phyloP scores from a whole-genome alignment of 2,329 filamentous ascomycete genomes.

The Curvularia sp. region DNA sequence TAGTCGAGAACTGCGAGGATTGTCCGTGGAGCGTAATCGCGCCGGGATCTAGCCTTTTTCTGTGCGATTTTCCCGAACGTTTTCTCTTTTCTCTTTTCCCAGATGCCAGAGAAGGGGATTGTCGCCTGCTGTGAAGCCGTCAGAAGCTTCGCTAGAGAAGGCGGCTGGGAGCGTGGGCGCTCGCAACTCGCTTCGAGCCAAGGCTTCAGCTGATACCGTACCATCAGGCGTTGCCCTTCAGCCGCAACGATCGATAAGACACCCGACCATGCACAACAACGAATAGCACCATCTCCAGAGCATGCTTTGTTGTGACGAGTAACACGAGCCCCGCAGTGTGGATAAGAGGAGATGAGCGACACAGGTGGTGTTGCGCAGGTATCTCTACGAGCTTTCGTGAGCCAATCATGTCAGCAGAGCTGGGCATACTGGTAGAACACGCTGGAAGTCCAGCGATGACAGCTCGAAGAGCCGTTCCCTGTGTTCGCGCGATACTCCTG shows the following conservation, averaged over 20 bases:
- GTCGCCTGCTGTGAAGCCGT: slow-evolving; percentile 2
- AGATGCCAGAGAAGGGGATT: not conserved
- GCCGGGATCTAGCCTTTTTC: not conserved
- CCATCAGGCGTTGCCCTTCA: not conserved
- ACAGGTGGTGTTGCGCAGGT: not conserved
- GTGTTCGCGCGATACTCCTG: not conserved
- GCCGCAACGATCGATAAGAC: not conserved
- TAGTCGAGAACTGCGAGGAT: not conserved
- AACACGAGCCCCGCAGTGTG: slow-evolving; percentile 2
- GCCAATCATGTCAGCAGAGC: not conserved
- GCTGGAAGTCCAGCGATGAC: not conserved
- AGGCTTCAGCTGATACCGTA: slow-evolving; percentile 3
- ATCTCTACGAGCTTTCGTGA: not conserved
- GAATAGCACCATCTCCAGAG: not conserved
- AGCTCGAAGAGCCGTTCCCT: not conserved
- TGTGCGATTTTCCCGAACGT: not conserved
- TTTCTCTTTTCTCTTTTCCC: slow-evolving; percentile 1
- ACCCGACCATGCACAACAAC: slow-evolving; percentile 1
- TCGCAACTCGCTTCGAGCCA: slow-evolving; percentile 2
- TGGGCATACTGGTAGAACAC: not conserved
- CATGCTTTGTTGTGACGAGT: slow-evolving; percentile 1
- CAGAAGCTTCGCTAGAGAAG: not conserved
- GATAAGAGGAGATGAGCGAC: not conserved
- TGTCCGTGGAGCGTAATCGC: not conserved
- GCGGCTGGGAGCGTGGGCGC: not conserved